These are phyloP conservation scores for Nissolia schottii DNA, from an alignment of 306 rosid genomes.

Conservation along the genomic window DNA sequence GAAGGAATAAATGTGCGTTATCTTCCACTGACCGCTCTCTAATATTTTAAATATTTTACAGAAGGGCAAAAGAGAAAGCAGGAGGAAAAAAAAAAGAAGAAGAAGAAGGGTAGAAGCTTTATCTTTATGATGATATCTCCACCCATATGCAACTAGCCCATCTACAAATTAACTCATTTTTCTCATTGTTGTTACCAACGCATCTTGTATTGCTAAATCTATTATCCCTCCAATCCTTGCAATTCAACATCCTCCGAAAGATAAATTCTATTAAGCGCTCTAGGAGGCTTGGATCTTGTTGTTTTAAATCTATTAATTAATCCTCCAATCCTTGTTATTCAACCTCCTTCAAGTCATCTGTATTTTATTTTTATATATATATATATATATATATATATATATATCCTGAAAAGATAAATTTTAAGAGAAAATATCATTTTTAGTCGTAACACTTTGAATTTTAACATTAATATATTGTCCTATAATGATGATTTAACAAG, in stretches of 20 bases:
- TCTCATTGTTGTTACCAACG: constrained; percentile 50
- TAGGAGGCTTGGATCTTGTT: background rate
- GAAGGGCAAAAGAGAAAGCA: constrained; percentile 38
- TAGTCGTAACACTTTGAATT: too few relatives aligned
- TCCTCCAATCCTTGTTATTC: too few relatives aligned
- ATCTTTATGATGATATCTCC: constrained; percentile 35
- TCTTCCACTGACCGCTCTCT: constrained; percentile 41
- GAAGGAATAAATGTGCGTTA: constrained; percentile 67
- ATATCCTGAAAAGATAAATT: too few relatives aligned
- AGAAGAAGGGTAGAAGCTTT: constrained; percentile 42
- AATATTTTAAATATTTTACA: constrained; percentile 43
- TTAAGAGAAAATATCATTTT: too few relatives aligned
- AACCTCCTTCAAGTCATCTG: too few relatives aligned
- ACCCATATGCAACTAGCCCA: constrained; percentile 40
- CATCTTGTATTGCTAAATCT: constrained; percentile 57
- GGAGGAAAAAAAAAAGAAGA: constrained; percentile 16
- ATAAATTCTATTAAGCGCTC: background rate
- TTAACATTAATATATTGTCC: too few relatives aligned
- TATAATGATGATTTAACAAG: too few relatives aligned
- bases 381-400: too few relatives aligned
- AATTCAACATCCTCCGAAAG: background rate
- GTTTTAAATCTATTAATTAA: too few relatives aligned
- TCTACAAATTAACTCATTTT: constrained; percentile 35
- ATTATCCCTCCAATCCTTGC: constrained; percentile 30
- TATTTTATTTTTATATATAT: too few relatives aligned